A percentile compares a stretch with the other conserved stretches of the same genome.
Conservation (phyloP, 176 grass and related monocot genomes). For the Cocos nucifera region DNA sequence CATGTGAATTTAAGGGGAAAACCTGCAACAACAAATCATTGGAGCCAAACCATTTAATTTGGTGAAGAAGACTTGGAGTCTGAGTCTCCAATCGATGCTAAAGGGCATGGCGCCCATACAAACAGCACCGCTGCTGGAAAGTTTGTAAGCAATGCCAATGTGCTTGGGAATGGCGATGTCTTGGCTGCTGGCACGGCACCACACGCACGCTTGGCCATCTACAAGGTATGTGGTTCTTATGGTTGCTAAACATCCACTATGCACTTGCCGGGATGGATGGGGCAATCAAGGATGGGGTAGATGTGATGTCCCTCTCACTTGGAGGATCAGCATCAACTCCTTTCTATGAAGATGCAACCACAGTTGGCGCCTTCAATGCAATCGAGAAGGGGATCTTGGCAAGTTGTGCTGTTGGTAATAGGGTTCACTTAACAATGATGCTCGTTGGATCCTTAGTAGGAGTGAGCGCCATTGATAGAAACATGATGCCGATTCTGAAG, state of each 20-base stretch:
- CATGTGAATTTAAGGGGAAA: too few species aligned
- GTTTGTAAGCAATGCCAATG: too few species aligned
- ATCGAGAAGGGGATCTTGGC: conserved; percentile 76
- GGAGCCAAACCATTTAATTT: too few species aligned
- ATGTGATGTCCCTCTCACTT: conserved; percentile 16
- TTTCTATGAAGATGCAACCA: conserved; percentile 20
- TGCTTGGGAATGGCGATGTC: too few species aligned
- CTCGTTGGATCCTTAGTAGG: conserved; percentile 83
- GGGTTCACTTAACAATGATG: conserved; percentile 46
- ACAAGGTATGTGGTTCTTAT: too few species aligned
- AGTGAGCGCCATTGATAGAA: conserved; percentile 58
- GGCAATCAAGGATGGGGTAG: conserved; percentile 12
- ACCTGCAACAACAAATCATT: too few species aligned
- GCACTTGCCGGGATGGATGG: conserved; percentile 16
- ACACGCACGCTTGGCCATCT: too few species aligned
- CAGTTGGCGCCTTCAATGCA: conserved; percentile 53
- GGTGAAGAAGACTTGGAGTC: too few species aligned
- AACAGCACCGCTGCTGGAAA: too few species aligned
- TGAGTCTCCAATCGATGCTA: too few species aligned
- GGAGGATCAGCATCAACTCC: not conserved
- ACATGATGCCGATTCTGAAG: conserved; percentile 45
- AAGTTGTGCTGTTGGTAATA: conserved; percentile 71
- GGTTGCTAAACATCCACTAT: not conserved
- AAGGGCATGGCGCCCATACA: too few species aligned
- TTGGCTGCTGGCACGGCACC: too few species aligned